These are phyloP conservation scores for Diddensiella santjacobensis DNA, from an alignment of 805 yeast species.

Conservation along the genomic window DNA sequence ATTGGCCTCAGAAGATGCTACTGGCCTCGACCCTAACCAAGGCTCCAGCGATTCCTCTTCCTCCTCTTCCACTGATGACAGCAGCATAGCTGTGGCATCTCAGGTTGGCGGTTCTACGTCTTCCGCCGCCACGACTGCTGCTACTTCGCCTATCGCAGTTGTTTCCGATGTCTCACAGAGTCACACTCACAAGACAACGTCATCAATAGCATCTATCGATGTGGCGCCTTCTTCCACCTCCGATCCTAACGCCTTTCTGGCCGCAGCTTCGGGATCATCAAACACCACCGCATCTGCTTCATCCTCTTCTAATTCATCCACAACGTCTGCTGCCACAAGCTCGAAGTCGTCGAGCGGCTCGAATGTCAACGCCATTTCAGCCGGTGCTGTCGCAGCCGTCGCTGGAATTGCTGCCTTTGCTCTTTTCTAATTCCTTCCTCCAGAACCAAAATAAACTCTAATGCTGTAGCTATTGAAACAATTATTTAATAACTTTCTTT, in stretches of 20 bases:
- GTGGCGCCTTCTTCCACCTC: conserved; percentile 29
- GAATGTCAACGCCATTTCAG: background rate
- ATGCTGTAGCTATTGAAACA: too few relatives aligned
- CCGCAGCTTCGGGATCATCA: conserved; percentile 12
- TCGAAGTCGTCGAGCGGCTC: background rate
- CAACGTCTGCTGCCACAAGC: background rate
- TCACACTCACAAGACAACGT: conserved; percentile 24
- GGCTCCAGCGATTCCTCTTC: conserved; percentile 21
- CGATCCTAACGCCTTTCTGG: conserved; percentile 10
- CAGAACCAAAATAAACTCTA: too few relatives aligned
- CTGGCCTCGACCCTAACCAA: conserved; percentile 51
- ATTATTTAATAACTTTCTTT: too few relatives aligned
- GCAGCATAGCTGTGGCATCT: conserved; percentile 21
- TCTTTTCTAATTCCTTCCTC: background rate
- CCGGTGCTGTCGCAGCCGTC: background rate
- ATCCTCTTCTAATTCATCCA: background rate
- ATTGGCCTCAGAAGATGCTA: conserved; percentile 55
- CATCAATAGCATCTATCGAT: conserved; percentile 15
- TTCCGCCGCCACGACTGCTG: conserved; percentile 12
- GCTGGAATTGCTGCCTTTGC: background rate
- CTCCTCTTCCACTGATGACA: conserved; percentile 18
- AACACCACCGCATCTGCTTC: background rate
- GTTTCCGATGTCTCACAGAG: conserved; percentile 39
- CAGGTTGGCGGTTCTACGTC: conserved; percentile 14
- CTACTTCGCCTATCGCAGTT: conserved; percentile 16